phyloP scores from a whole-genome alignment of 2,329 filamentous ascomycete species.

The Alternaria hordeiaustralica region DNA sequence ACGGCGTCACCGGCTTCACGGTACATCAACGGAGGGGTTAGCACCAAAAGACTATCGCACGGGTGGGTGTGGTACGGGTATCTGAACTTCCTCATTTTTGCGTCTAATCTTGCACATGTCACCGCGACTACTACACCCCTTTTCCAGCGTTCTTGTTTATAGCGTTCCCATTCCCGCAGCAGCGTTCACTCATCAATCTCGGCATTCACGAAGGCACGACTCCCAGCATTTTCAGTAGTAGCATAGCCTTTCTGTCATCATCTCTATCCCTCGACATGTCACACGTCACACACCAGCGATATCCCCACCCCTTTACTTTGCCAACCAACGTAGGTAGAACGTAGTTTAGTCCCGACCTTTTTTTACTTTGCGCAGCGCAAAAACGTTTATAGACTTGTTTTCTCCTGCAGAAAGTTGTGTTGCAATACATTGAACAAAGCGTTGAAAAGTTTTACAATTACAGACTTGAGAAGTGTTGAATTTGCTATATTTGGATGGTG shows the following conservation, averaged over 20 bases:
- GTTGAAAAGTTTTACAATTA: neutral
- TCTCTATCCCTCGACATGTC: neutral
- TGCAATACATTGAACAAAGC: neutral
- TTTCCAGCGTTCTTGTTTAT: constrained; percentile 12
- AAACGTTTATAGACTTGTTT: constrained; percentile 1
- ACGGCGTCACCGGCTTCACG: neutral
- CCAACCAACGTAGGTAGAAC: neutral
- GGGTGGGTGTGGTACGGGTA: neutral
- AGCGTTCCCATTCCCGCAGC: neutral
- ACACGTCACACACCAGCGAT: neutral
- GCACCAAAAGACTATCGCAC: neutral
- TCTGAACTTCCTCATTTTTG: neutral
- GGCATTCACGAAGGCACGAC: constrained; percentile 27
- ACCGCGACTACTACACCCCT: neutral
- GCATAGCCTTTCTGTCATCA: neutral
- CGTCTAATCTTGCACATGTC: neutral
- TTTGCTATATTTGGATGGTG: neutral
- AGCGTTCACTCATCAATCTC: neutral
- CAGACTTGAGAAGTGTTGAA: neutral
- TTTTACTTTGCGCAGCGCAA: neutral
- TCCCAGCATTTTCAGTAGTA: constrained; percentile 21
- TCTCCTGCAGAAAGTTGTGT: neutral
- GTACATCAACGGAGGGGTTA: neutral
- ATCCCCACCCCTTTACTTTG: neutral
- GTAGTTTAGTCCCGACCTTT: neutral